phyloP scores from a whole-genome alignment of 345 rosid species.

The Eucalyptus regnans region DNA sequence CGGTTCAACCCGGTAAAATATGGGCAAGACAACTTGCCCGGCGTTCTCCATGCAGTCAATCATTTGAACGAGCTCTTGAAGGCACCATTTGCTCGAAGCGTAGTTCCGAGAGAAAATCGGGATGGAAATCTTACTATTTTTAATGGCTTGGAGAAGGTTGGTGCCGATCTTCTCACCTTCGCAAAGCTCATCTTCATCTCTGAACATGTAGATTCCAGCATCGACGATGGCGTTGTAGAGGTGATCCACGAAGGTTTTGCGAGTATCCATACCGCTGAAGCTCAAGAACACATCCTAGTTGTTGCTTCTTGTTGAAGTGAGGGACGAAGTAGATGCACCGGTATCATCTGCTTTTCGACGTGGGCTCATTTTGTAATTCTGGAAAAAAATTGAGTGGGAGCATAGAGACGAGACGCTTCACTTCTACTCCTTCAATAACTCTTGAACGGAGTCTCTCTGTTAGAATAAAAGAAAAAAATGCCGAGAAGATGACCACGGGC shows the following conservation, averaged over 20 bases:
- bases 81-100: not conserved
- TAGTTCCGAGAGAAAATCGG: not conserved
- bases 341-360: not conserved
- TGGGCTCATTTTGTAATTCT: not conserved
- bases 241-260: not conserved
- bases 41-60: not conserved
- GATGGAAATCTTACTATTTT: not conserved
- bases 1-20: not conserved
- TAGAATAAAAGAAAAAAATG: not conserved
- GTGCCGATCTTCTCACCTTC: not conserved
- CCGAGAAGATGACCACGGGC: not conserved
- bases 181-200: not conserved
- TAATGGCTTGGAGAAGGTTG: not conserved
- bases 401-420: not conserved
- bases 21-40: not conserved
- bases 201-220: not conserved
- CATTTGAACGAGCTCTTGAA: not conserved
- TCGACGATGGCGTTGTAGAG: not conserved
- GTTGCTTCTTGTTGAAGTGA: not conserved
- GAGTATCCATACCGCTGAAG: not conserved
- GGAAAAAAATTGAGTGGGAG: not conserved
- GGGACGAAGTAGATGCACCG: not conserved
- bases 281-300: not conserved
- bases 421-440: not conserved
- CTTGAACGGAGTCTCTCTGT: not conserved